phyloP scores from a whole-genome alignment of 768 basidiomycete genomes.

The Mycena crocata region DNA sequence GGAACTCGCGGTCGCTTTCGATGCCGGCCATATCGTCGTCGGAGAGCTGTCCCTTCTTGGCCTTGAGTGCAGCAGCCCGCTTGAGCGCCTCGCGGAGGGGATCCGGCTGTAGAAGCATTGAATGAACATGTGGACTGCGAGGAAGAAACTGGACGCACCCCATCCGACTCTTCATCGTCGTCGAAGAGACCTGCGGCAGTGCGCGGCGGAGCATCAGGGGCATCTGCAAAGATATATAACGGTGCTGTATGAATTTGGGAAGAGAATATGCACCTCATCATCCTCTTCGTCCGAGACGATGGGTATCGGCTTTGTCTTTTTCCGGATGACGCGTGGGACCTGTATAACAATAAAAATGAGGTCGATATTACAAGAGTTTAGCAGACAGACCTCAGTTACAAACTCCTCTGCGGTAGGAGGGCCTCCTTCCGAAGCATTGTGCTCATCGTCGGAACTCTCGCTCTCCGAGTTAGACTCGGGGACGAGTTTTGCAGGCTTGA shows the following conservation, averaged over 20 bases:
- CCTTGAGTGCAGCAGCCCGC: conserved; percentile 1
- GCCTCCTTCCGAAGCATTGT: too few species aligned
- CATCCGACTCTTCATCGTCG: not conserved
- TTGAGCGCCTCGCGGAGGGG: not conserved
- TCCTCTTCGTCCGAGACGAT: not conserved
- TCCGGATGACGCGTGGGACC: not conserved
- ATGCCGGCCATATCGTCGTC: not conserved
- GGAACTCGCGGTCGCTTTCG: not conserved
- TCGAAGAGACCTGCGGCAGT: not conserved
- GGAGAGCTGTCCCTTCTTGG: not conserved
- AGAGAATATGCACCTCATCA: not conserved
- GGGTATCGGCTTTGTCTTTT: not conserved
- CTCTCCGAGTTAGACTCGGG: too few species aligned
- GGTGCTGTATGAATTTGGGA: too few species aligned
- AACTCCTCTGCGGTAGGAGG: too few species aligned
- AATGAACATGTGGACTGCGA: not conserved
- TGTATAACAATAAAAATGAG: too few species aligned
- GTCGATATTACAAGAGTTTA: too few species aligned
- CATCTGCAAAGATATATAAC: not conserved
- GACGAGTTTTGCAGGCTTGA: too few species aligned
- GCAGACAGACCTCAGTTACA: too few species aligned
- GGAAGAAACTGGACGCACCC: not conserved
- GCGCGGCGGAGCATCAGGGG: not conserved
- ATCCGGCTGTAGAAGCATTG: not conserved
- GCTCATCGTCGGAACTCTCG: too few species aligned